Conservation (phyloP, 768 basidiomycete genomes). For the Nidularia pulvinata region DNA sequence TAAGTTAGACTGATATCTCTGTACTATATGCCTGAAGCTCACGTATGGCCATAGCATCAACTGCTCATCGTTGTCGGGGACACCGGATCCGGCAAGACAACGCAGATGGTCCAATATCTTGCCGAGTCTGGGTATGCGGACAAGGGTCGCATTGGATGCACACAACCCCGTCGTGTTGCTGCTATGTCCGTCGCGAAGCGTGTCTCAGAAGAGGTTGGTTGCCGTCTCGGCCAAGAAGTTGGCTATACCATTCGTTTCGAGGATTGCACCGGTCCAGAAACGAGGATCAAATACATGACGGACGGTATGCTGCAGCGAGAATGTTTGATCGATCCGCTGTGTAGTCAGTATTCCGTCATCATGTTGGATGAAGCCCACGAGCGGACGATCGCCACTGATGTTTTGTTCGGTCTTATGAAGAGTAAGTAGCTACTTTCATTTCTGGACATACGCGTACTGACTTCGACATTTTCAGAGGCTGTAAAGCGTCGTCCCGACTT, state of each 20-base stretch:
- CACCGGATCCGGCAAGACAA: slow-evolving; percentile 98
- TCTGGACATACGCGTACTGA: background rate
- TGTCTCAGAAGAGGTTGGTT: slow-evolving; percentile 98
- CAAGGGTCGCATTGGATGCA: slow-evolving; percentile 90
- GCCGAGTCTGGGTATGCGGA: slow-evolving; percentile 96
- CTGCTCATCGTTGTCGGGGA: slow-evolving; percentile 98
- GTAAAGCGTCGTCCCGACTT: slow-evolving; percentile 94
- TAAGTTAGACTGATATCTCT: slow-evolving; percentile 32
- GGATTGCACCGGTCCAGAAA: slow-evolving; percentile 98
- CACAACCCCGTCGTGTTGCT: slow-evolving; percentile 98
- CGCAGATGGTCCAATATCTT: slow-evolving; percentile 98
- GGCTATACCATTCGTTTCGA: slow-evolving; percentile 99
- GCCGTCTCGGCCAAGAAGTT: slow-evolving; percentile 95
- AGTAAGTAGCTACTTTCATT: slow-evolving; percentile 42
- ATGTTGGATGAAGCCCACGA: slow-evolving; percentile 99
- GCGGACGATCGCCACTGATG: slow-evolving; percentile 97
- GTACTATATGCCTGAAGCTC: slow-evolving; percentile 5
- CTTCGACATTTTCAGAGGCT: slow-evolving; percentile 60
- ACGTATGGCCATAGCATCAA: slow-evolving; percentile 66
- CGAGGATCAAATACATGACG: slow-evolving; percentile 99
- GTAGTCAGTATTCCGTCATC: slow-evolving; percentile 90
- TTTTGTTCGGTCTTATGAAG: slow-evolving; percentile 94
- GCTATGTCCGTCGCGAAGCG: slow-evolving; percentile 99
- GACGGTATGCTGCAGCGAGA: slow-evolving; percentile 99
- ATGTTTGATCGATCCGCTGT: slow-evolving; percentile 93